Conservation (phyloP, 1,139 yeast species). For the Yamadazyma conglobata region DNA sequence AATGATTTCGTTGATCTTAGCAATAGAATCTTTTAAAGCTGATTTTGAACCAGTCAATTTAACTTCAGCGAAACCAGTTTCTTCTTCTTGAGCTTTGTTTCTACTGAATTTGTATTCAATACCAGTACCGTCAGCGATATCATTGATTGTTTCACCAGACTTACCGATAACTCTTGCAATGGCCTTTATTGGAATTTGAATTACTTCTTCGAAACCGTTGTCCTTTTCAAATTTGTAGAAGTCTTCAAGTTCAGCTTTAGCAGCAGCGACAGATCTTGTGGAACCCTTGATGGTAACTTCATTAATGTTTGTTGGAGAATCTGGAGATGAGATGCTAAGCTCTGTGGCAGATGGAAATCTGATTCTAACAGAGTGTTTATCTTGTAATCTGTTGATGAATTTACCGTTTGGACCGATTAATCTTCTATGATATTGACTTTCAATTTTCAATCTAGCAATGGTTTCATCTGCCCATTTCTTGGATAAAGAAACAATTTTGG, state of each 20-base stretch:
- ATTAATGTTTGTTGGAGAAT: slow-evolving; percentile 46
- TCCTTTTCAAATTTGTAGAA: slow-evolving; percentile 84
- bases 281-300: slow-evolving; percentile 87
- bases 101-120: slow-evolving; percentile 66
- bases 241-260: slow-evolving; percentile 82
- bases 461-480: slow-evolving; percentile 84
- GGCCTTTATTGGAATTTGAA: slow-evolving; percentile 68
- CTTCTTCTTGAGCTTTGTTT: slow-evolving; percentile 41
- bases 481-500: slow-evolving; percentile 53
- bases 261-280: slow-evolving; percentile 81
- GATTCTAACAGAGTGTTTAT: slow-evolving; percentile 80
- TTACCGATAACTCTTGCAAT: slow-evolving; percentile 87
- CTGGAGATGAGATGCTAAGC: slow-evolving; percentile 24
- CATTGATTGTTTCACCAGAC: slow-evolving; percentile 79
- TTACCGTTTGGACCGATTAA: slow-evolving; percentile 83
- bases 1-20: slow-evolving; percentile 60
- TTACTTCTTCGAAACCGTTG: slow-evolving; percentile 64
- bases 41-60: slow-evolving; percentile 76
- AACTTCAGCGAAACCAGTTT: slow-evolving; percentile 50
- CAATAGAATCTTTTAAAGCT: slow-evolving; percentile 73
- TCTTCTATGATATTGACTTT: slow-evolving; percentile 73
- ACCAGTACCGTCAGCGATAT: slow-evolving; percentile 77
- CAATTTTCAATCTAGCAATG: slow-evolving; percentile 62
- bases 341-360: slow-evolving; percentile 58
- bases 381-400: slow-evolving; percentile 82